Evolutionary conservation across 169 alveolate species (phyloP).

Genomic region (Cryptosporidium muris): DNA sequence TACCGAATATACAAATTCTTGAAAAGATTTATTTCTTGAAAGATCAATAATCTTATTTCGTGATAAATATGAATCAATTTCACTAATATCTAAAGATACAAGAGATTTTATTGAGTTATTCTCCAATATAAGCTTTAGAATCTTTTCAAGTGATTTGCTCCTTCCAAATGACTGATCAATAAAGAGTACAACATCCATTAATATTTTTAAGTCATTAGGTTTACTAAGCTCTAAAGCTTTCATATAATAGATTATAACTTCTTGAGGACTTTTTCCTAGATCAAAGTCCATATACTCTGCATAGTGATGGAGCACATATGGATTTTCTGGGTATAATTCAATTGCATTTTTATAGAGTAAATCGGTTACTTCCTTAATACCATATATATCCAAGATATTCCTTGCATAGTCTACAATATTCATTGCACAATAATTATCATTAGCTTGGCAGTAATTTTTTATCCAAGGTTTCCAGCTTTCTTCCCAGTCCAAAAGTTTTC

Average conservation of each 20-base stretch:
- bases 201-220: slow-evolving; percentile 21
- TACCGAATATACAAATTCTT: slow-evolving; percentile 13
- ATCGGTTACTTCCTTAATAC: slow-evolving; percentile 34
- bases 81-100: not conserved
- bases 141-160: not conserved
- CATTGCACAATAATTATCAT: slow-evolving; percentile 35
- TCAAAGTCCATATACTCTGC: slow-evolving; percentile 69
- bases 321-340: slow-evolving; percentile 14
- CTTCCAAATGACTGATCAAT: slow-evolving; percentile 36
- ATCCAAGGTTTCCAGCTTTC: slow-evolving; percentile 69
- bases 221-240: slow-evolving; percentile 30
- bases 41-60: slow-evolving; percentile 14
- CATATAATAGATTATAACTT: slow-evolving; percentile 7
- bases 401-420: slow-evolving; percentile 69
- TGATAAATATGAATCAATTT: not conserved
- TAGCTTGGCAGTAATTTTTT: slow-evolving; percentile 10
- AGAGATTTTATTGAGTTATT: slow-evolving; percentile 11
- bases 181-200: slow-evolving; percentile 30
- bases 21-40: slow-evolving; percentile 19
- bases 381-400: slow-evolving; percentile 44
- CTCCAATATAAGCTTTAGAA: slow-evolving; percentile 24
- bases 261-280: slow-evolving; percentile 25
- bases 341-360: slow-evolving; percentile 50
- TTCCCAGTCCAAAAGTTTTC: slow-evolving; percentile 49
- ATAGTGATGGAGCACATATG: slow-evolving; percentile 35